Conservation (phyloP, 371 early-diverging fungal genomes). For the Saksenaea oblongispora region DNA sequence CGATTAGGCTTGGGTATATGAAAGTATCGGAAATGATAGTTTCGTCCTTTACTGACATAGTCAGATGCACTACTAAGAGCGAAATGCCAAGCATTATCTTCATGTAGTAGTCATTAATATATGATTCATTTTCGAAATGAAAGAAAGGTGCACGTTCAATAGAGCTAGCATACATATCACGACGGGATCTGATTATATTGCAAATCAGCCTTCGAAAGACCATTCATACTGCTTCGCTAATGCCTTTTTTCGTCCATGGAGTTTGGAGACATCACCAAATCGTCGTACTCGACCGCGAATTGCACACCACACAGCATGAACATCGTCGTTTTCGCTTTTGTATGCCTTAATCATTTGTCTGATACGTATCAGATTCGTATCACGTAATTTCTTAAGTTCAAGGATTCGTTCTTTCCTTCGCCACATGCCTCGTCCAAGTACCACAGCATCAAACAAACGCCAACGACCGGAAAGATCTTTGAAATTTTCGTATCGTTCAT, state of each 20-base stretch:
- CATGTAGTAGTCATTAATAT: no score
- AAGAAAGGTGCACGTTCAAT: no score
- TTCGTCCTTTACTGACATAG: no score
- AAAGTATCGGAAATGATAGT: no score
- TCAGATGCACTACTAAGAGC: no score
- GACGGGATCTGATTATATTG: not conserved
- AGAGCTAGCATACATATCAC: no score
- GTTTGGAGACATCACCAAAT: slow-evolving; percentile 31
- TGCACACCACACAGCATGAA: slow-evolving; percentile 37
- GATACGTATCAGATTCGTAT: slow-evolving; percentile 29
- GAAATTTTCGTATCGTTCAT: slow-evolving; percentile 48
- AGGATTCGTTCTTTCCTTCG: slow-evolving; percentile 43
- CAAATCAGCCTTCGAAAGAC: slow-evolving; percentile 24
- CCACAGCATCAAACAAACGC: slow-evolving; percentile 55
- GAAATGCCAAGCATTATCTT: no score
- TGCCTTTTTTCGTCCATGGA: slow-evolving; percentile 29
- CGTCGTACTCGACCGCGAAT: slow-evolving; percentile 33
- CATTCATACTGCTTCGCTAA: slow-evolving; percentile 48
- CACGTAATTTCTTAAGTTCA: slow-evolving; percentile 37
- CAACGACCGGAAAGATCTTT: slow-evolving; percentile 51
- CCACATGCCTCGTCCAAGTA: slow-evolving; percentile 51
- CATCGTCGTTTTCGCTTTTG: slow-evolving; percentile 33
- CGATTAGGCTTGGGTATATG: no score
- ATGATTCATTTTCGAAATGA: no score
- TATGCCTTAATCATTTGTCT: slow-evolving; percentile 34